phyloP scores from a whole-genome alignment of 1,284 basidiomycete genomes.

The Coriolopsis trogii region DNA sequence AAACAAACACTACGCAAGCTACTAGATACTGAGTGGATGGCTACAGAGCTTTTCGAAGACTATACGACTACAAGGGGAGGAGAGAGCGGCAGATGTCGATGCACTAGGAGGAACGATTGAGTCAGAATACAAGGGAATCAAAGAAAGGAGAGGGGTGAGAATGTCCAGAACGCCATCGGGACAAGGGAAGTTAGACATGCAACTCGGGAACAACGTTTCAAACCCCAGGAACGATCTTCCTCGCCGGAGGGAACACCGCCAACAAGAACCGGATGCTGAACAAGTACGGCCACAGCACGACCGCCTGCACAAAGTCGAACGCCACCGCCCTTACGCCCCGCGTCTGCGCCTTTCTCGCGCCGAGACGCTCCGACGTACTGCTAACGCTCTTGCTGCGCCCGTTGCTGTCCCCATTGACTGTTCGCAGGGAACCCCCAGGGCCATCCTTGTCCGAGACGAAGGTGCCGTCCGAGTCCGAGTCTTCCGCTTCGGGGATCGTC shows the following conservation, averaged over 20 bases:
- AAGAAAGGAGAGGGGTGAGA: too few relatives aligned
- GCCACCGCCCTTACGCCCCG: constrained; percentile 10
- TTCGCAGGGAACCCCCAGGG: background rate
- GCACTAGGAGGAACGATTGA: too few relatives aligned
- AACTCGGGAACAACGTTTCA: too few relatives aligned
- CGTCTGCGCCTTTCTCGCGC: background rate
- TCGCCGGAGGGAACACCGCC: constrained; percentile 22
- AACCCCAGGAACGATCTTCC: constrained; percentile 15
- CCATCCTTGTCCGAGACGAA: constrained; percentile 34
- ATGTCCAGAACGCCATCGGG: too few relatives aligned
- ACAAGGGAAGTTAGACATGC: too few relatives aligned
- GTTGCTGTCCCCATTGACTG: constrained; percentile 10
- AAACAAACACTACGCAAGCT: too few relatives aligned
- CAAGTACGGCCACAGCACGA: constrained; percentile 29
- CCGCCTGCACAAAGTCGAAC: constrained; percentile 21
- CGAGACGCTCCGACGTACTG: background rate
- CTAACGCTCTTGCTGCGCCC: constrained; percentile 14
- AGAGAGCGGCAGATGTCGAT: too few relatives aligned
- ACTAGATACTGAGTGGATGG: too few relatives aligned
- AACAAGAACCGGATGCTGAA: constrained; percentile 24
- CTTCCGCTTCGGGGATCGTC: constrained; percentile 36
- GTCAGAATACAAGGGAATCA: too few relatives aligned
- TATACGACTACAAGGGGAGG: too few relatives aligned
- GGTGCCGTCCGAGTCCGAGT: constrained; percentile 36
- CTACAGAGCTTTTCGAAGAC: too few relatives aligned